Evolutionary conservation across 2,329 filamentous ascomycete species (phyloP), one percentile per base, ranked within the genome.

Genomic region (Cucurbitaria berberidis): DNA sequence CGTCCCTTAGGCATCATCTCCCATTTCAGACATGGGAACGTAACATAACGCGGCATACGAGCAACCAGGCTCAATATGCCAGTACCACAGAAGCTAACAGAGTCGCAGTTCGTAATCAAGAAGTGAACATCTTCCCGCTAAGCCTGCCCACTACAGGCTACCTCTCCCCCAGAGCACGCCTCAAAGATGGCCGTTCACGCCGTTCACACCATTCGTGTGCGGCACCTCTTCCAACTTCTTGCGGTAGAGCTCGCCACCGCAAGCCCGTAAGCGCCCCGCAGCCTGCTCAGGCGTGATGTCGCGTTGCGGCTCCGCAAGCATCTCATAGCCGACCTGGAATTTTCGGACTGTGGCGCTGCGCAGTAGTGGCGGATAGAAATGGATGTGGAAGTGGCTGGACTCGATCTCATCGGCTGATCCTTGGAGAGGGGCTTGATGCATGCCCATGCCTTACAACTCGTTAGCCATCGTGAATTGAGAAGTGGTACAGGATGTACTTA

Each of bases 201-300:
- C 59, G 9, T 62, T 62, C 5, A 54, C 44, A 35, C 61, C 64
- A 9, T 67, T 66, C n/a, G 44, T 49, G 39, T 18, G 45, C 34
- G 45, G 55, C 26, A 38, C 43, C 5, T 22, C 41, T 18, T 62
- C 68, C 19, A 70, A 51, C 47, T 56, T 83, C 72, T 88, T 91
- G 60, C 95, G 85, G 72, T 99, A 98, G 58, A 99, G 78, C 71
- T 91, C 86, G 15, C 92, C 92, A 3, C 86, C 90, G 59, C 91
- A 93, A 52, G 82, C 81, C 60, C 89, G 85, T 54, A 99, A 78
- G 44, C 86, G 86, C 22, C 86, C 86, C 13, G 95, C 89, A 1
- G 95, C 95, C 77, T 98, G 95, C 77, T 99, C 95, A 0, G 95
- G 93, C 0, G 95, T 99, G 67, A 99, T 98, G 73, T 99, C 95